Base-by-base conservation (phyloP, 768 basidiomycete genomes). In the Hortiboletus flavorubellus region DNA sequence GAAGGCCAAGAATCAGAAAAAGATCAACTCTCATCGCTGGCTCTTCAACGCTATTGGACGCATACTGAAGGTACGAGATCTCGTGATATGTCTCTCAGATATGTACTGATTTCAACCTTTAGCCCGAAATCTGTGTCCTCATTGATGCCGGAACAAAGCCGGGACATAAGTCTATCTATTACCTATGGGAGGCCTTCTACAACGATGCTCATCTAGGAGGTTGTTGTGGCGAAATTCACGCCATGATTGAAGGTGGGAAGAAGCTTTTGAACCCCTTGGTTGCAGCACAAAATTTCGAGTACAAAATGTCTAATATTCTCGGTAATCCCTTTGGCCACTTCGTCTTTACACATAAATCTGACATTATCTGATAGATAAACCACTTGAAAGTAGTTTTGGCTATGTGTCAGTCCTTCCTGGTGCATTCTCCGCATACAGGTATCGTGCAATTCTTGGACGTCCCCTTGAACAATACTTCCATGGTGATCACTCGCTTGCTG, bases 241-340 rank as follows among this genome's bases (percentile, higher is more conserved):
- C 95, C 56, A 96, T 96, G 95, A 90, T 96, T 64, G 84, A 93
- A 70, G 91, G 92, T 15, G 93, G 93, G 42, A 86, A 72, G 72
- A 97, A 97, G 71, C 82, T 98, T 26, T 70, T 98, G 56, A 98
- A 98, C 66, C 95, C 93, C 18, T 75, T 94, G 46, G 82, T 98
- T 31, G 95, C 95, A 8, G 93, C 95, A 15, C 95, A 98, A 71
- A 97, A 98, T 73, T 95, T 95, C 64, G 93, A 95, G 74, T 97
- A 97, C 76, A 97, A 93, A 75, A 96, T 98, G 91, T 94, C 92
- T 43, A 97, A 98, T 73, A 97, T 98, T 66, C 78, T 98, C 30
- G 89, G 87, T 85, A 61, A 51, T 76, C 53, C 53, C 33, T 21
- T 33, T n/a, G 9, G 11, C 46, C 21, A 45, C 10, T 21, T 48